Conservation (phyloP, 2,329 filamentous ascomycete genomes). For the Lomentospora prolificans region DNA sequence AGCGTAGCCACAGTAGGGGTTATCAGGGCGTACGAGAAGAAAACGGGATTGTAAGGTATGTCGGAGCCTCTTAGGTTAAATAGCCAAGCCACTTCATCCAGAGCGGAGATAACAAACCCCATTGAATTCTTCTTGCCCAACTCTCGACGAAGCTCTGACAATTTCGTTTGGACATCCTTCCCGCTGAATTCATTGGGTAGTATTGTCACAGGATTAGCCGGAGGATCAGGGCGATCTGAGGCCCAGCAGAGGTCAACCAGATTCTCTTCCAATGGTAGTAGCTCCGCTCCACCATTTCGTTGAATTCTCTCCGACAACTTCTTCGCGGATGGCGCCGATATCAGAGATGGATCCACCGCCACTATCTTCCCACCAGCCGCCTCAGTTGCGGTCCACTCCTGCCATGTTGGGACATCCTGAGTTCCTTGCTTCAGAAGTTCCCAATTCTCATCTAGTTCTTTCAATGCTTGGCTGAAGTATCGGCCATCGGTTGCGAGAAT, state of each 20-base stretch:
- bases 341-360: slow-evolving; percentile 80
- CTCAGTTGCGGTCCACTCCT: slow-evolving; percentile 88
- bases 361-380: slow-evolving; percentile 79
- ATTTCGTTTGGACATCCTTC: slow-evolving; percentile 72
- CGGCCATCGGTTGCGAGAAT: slow-evolving; percentile 89
- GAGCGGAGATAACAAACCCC: slow-evolving; percentile 84
- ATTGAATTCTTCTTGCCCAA: slow-evolving; percentile 80
- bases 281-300: slow-evolving; percentile 69
- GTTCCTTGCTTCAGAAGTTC: slow-evolving; percentile 82
- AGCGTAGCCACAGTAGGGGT: slow-evolving; percentile 68
- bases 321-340: slow-evolving; percentile 53
- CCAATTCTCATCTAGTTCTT: slow-evolving; percentile 91
- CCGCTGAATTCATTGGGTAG: slow-evolving; percentile 67
- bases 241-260: slow-evolving; percentile 90
- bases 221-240: slow-evolving; percentile 58
- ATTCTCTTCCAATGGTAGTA: slow-evolving; percentile 70
- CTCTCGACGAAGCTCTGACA: slow-evolving; percentile 80
- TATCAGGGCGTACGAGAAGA: slow-evolving; percentile 90
- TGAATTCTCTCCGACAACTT: slow-evolving; percentile 80
- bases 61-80: slow-evolving; percentile 93
- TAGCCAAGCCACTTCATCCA: slow-evolving; percentile 97
- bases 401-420: slow-evolving; percentile 91
- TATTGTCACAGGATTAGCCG: slow-evolving; percentile 65
- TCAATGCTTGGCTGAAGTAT: slow-evolving; percentile 93
- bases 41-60: slow-evolving; percentile 96